These are phyloP conservation scores for Hericium rajendrae DNA, from an alignment of 768 basidiomycete genomes.

Conservation along the genomic window DNA sequence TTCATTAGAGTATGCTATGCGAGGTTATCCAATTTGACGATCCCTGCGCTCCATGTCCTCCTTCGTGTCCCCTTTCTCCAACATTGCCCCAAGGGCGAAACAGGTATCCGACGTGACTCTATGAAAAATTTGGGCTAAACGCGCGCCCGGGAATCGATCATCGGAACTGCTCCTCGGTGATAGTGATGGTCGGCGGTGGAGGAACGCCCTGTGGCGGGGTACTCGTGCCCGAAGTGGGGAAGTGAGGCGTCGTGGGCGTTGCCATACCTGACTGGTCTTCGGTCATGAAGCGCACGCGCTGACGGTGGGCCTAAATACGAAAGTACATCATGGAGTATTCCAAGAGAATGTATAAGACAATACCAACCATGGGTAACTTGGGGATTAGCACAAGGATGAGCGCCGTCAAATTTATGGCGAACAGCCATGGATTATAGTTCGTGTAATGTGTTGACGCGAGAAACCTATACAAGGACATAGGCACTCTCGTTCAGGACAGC, in stretches of 20 bases:
- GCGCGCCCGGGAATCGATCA: conserved; percentile 7
- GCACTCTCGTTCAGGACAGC: not conserved
- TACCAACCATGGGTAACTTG: conserved; percentile 83
- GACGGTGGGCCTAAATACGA: conserved; percentile 58
- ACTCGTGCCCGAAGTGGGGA: conserved; percentile 43
- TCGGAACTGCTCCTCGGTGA: conserved; percentile 41
- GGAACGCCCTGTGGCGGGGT: conserved; percentile 19
- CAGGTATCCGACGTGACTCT: too few species aligned
- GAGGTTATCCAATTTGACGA: too few species aligned
- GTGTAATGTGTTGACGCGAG: conserved; percentile 97
- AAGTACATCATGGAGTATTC: too few species aligned
- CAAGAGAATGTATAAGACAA: too few species aligned
- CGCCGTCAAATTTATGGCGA: conserved; percentile 82
- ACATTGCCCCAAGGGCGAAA: too few species aligned
- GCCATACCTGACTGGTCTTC: conserved; percentile 53
- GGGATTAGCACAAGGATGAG: conserved; percentile 80
- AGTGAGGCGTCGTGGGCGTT: conserved; percentile 55
- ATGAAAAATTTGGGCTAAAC: too few species aligned
- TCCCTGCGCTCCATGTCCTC: too few species aligned
- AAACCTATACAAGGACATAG: conserved; percentile 48
- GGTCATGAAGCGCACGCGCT: conserved; percentile 70
- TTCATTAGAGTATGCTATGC: too few species aligned
- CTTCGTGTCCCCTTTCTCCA: too few species aligned
- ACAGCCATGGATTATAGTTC: conserved; percentile 89
- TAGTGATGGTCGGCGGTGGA: conserved; percentile 22